phyloP scores from a whole-genome alignment of 352 stramenopile species.

The Phytophthora pistaciae region DNA sequence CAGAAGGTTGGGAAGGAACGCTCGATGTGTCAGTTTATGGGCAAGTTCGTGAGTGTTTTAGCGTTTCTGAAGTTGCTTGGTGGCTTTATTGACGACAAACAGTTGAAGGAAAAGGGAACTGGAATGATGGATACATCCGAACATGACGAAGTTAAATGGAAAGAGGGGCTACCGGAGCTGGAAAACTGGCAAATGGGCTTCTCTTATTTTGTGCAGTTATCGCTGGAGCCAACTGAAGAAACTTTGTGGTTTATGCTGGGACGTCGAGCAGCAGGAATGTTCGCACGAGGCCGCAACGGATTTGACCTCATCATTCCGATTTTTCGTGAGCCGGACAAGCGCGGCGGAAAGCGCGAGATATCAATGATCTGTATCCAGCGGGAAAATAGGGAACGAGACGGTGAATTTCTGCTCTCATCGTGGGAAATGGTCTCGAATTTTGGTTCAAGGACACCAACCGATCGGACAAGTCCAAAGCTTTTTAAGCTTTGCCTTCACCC shows the following conservation, averaged over 20 bases:
- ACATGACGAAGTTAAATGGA: not conserved
- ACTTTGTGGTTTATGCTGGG: constrained; percentile 5
- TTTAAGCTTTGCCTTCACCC: too few species aligned
- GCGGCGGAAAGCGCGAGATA: too few species aligned
- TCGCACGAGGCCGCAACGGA: not conserved
- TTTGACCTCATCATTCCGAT: constrained; percentile 1
- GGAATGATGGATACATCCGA: too few species aligned
- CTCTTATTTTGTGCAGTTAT: not conserved
- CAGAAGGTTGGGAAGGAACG: not conserved
- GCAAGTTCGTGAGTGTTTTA: not conserved
- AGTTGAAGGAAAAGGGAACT: too few species aligned
- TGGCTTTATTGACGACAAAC: not conserved
- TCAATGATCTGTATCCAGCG: too few species aligned
- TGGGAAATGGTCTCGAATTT: too few species aligned
- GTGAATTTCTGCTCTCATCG: too few species aligned
- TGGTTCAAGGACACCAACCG: too few species aligned
- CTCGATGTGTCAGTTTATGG: not conserved
- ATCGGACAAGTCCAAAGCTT: too few species aligned
- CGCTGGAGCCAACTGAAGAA: not conserved
- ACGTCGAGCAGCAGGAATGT: constrained; percentile 1
- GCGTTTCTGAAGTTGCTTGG: not conserved
- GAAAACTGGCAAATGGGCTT: constrained; percentile 1
- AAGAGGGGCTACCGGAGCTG: not conserved
- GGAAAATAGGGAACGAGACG: too few species aligned
- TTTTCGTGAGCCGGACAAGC: not conserved